Conservation (phyloP, 257 asterid species). For the Fraxinus excelsior region DNA sequence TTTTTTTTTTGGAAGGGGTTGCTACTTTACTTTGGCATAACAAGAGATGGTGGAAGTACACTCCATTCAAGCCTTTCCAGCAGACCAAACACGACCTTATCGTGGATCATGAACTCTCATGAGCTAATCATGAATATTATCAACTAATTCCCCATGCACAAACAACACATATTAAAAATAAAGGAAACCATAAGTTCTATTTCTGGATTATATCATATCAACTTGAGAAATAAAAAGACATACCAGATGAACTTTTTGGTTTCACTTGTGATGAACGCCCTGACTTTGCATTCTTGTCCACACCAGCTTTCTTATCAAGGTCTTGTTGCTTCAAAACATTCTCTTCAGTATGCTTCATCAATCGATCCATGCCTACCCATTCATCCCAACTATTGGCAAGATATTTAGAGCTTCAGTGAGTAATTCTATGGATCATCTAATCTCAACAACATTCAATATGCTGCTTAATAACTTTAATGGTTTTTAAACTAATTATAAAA, state of each 20-base stretch:
- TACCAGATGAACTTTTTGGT: conserved; percentile 79
- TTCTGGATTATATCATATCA: background rate
- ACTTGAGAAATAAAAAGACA: conserved; percentile 4
- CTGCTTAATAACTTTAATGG: conserved; percentile 14
- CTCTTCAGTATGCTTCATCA: conserved; percentile 82
- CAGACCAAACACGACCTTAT: no score
- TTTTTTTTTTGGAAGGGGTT: background rate
- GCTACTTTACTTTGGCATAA: background rate
- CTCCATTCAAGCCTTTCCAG: no score
- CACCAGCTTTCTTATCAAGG: conserved; percentile 81
- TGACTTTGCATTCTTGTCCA: conserved; percentile 64
- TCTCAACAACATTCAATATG: conserved; percentile 12
- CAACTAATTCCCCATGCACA: no score
- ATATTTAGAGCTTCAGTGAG: conserved; percentile 33
- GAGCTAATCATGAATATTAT: no score
- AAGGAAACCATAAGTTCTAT: background rate
- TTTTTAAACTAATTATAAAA: conserved; percentile 5
- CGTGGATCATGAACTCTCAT: no score
- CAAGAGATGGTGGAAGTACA: no score
- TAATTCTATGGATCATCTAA: conserved; percentile 16
- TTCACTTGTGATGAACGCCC: conserved; percentile 77
- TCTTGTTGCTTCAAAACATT: conserved; percentile 71
- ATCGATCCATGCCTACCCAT: conserved; percentile 86
- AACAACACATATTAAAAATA: no score
- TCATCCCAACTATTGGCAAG: conserved; percentile 89